phyloP scores from a whole-genome alignment of 2,329 filamentous ascomycete genomes.

The Atkinsonella hypoxylon region DNA sequence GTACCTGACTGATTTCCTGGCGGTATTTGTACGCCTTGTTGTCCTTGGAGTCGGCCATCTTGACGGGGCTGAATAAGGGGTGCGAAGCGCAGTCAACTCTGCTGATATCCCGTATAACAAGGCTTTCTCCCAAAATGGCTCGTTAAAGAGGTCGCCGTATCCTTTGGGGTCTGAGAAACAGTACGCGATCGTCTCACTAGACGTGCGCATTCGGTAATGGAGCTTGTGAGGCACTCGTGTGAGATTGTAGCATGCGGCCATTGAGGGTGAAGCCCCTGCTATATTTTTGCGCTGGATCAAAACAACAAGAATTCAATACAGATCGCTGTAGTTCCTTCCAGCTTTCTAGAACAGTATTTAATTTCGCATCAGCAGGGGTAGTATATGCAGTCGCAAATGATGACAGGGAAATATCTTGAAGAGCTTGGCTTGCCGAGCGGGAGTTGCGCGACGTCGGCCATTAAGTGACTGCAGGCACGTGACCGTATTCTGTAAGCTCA shows the following conservation, averaged over 20 bases:
- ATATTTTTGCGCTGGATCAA: too few species aligned
- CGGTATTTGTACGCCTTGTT: constrained; percentile 70
- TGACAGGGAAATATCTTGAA: background rate
- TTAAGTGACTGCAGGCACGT: background rate
- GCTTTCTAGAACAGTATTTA: background rate
- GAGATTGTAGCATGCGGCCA: background rate
- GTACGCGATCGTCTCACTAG: background rate
- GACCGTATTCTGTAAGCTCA: background rate
- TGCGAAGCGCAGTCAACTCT: background rate
- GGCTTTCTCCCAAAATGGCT: too few species aligned
- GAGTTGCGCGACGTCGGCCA: background rate
- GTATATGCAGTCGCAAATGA: background rate
- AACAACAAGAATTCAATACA: too few species aligned
- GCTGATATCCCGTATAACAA: background rate
- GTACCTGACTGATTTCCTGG: constrained; percentile 94
- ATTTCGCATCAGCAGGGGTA: background rate
- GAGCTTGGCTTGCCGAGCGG: background rate
- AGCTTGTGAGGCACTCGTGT: background rate
- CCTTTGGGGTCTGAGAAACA: background rate
- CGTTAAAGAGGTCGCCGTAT: too few species aligned
- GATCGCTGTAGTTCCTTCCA: too few species aligned
- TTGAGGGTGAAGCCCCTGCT: too few species aligned
- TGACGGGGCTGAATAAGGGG: background rate
- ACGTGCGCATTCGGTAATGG: background rate
- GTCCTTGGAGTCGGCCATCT: constrained; percentile 50